These are phyloP conservation scores for Fusarium sp. DNA, from an alignment of 2,329 filamentous ascomycete species.

Conservation along the genomic window DNA sequence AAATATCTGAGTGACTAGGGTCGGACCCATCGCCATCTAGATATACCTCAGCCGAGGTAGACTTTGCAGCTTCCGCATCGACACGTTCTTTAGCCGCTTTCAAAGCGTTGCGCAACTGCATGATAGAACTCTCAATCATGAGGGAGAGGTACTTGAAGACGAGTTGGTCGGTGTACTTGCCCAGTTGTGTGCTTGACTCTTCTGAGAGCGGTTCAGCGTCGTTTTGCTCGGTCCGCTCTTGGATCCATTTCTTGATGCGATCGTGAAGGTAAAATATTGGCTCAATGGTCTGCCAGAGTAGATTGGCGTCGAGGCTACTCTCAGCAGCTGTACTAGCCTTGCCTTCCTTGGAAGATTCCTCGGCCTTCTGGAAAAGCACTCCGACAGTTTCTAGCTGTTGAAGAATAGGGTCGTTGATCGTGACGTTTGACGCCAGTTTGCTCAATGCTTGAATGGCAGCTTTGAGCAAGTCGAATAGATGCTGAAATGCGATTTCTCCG, in stretches of 20 bases:
- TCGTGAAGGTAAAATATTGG: slow-evolving; percentile 77
- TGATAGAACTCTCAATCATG: slow-evolving; percentile 90
- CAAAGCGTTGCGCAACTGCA: slow-evolving; percentile 82
- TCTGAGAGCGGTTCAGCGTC: slow-evolving; percentile 36
- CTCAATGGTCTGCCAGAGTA: slow-evolving; percentile 88
- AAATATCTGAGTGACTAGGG: slow-evolving; percentile 83
- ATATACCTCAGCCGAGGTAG: slow-evolving; percentile 71
- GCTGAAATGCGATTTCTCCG: slow-evolving; percentile 57
- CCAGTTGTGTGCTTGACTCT: slow-evolving; percentile 44
- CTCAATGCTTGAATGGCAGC: slow-evolving; percentile 47
- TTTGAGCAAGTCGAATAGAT: slow-evolving; percentile 49
- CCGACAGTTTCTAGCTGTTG: slow-evolving; percentile 49
- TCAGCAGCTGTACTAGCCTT: slow-evolving; percentile 26
- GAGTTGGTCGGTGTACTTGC: slow-evolving; percentile 90
- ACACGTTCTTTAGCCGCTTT: slow-evolving; percentile 58
- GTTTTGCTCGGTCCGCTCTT: slow-evolving; percentile 73
- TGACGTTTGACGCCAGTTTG: slow-evolving; percentile 44
- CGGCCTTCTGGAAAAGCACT: slow-evolving; percentile 48
- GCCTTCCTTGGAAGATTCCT: slow-evolving; percentile 35
- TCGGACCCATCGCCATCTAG: slow-evolving; percentile 82
- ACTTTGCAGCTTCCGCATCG: slow-evolving; percentile 62
- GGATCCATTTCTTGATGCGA: slow-evolving; percentile 64
- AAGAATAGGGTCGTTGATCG: slow-evolving; percentile 42
- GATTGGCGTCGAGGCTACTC: slow-evolving; percentile 40
- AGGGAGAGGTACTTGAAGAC: slow-evolving; percentile 88